Base-by-base conservation (phyloP, 2,329 filamentous ascomycete species). In the Pyricularia sp. region DNA sequence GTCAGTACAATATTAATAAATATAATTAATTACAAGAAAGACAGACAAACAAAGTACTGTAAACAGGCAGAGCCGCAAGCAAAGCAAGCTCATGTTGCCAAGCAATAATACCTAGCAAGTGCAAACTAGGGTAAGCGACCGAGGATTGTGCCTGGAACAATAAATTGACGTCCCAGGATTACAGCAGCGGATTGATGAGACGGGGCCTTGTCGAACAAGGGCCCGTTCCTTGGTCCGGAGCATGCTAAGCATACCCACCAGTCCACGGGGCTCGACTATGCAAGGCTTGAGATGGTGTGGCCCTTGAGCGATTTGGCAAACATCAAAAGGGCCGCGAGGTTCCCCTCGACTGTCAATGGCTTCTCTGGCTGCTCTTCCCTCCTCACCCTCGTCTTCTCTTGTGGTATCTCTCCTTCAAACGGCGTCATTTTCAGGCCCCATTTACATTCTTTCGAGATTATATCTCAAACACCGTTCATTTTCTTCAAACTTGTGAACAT, bases 401-500 rank as follows among this genome's bases (percentile, higher is more conserved):
- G 65, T 59, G 66, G 66, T 68, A 28, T 68, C 58, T 64, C 30
- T 68, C 66, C 63, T 59, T 33, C 30, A 63, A 64, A 33, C 66
- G 66, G 58, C 26, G 66, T 63, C 66, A 55, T 30, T 64, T 68
- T 59, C 59, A 58, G 66, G 25, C 58, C 55, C 55, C 59, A 36
- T 63, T 61, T 61, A 25, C 66, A 36, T 68, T 68, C 58, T 31
- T 68, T 28, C 30, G 31, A 25, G 9, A 31, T 42, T 64, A 25
- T 28, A 61, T 61, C 58, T 61, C 58, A 61, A 61, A 61, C 66
- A 68, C 42, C 42, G 42, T 67, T 67, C 66, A 59, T 67, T 59
- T 30, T 25, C 30, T 67, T 50, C 64, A 11, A 30, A 26, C 65
- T 28, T 66, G 31, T 28, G 65, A 55, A 50, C 23, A 66, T 42